Base-by-base conservation (phyloP, 495 filamentous ascomycete genomes). In the Penicillium macrosclerotiorum region DNA sequence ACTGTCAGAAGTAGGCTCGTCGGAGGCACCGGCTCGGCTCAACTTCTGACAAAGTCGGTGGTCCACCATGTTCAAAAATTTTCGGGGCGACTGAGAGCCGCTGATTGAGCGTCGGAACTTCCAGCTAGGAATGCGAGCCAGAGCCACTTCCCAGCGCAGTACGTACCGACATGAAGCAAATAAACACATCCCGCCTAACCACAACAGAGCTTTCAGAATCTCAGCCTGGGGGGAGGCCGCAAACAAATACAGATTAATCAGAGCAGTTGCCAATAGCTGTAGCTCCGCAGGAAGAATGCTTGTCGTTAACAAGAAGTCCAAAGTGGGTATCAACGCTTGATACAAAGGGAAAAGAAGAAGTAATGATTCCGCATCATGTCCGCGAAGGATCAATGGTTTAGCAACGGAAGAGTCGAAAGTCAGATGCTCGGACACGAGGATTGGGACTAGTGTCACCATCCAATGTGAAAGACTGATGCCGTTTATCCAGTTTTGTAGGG, bases 81-180 rank as follows among this genome's bases (percentile, higher is more conserved):
- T 66, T 33, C 74, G 74, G 13, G 64, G 68, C 11, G 73, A 72
- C 44, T 67, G 66, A 18, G 74, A 68, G 18, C 67, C 51, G 9
- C 64, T 67, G 0, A 71, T 71, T 9, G 76, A 63, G 14, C 83
- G 80, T 49, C 83, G 79, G 52, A 97, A 91, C 25, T 90, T 85
- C 89, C 92, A 96, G 48, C 79, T 88, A 2, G 93, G 93, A 26
- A 98, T 87, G 30, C 94, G 74, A 13, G 92, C 90, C 31, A 98
- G 68, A 37, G 84, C 74, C 12, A 96, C 84, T 26, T 85, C 89
- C 88, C 88, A 96, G 61, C 74, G 80, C n/a, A 97, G 80, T 12
- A 92, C 77, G 36, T 84, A 79, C 29, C 77, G 75, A 61, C 88
- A 95, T 11, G 78, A 72, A 14, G 89, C 69, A 37, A 95, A 83